Base-by-base conservation (phyloP, 352 stramenopile genomes). In the Globisporangium radiosum region DNA sequence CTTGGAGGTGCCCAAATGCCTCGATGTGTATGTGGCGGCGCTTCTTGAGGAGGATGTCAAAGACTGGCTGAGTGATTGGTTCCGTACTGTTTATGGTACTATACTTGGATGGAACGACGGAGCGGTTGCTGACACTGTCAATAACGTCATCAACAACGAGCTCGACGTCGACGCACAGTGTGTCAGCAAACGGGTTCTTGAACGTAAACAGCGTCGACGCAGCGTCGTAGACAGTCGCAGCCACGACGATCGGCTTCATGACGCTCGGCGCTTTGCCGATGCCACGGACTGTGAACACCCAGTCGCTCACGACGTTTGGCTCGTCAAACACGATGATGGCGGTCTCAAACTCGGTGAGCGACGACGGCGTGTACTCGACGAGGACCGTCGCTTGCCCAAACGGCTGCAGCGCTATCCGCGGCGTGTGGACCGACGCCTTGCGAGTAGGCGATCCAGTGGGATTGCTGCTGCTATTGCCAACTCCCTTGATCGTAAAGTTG, bases 291-390 rank as follows among this genome's bases (percentile, higher is more conserved):
- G 73, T 57, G 52, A 97, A 98, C 13, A 86, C 79, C 87, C 92
- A 97, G 50, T 97, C 85, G 48, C 93, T 97, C 7, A 92, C 79
- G 13, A 91, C 70, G 7, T 74, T 71, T 0, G 87, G 73, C 59
- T 84, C 75, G 7, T 81, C 78, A 60, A 97, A 94, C 0, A 81
- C 67, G 33, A 98, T 70, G 0, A 73, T 76, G 1, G 78, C 68
- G 0, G 57, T 64, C 55, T 97, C 87, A 25, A 76, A 85, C 36
- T 96, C 81, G 1, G 79, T 91, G 0, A 98, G 59, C 4, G 79
- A 97, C 8, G 84, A 96, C 37, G 94, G 93, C 7, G 81, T 96
- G 72, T 98, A 98, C 51, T 94, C 73, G 2, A 98, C 63, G 3
- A 92, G 44, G 8, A 92, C 78, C 5, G 69, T 84, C 6, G 62